Evolutionary conservation across 2,329 filamentous ascomycete species (phyloP).

Genomic region (Corynespora cassiicola): DNA sequence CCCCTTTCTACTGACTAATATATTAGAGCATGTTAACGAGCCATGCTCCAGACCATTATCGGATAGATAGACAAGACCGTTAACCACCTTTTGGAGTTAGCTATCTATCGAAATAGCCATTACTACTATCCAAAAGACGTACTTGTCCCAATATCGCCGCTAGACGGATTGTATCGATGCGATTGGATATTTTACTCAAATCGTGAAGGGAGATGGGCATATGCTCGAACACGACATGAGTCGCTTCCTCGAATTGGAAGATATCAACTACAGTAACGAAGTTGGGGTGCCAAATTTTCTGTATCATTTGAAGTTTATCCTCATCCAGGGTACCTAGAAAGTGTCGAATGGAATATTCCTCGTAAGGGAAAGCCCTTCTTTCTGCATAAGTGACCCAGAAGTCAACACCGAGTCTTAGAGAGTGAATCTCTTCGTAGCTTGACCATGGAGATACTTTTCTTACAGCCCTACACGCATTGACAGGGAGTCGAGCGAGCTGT

Average conservation of each 20-base stretch:
- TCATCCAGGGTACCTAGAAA: background rate
- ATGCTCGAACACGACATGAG: conserved; percentile 1
- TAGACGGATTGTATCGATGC: conserved; percentile 18
- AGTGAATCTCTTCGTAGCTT: too few relatives aligned
- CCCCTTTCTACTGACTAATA: conserved; percentile 31
- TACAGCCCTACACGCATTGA: too few relatives aligned
- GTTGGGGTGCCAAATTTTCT: background rate
- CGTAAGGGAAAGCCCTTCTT: background rate
- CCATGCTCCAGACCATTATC: too few relatives aligned
- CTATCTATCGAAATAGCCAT: too few relatives aligned
- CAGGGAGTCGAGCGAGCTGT: too few relatives aligned
- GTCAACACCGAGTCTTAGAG: too few relatives aligned
- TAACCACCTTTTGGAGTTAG: conserved; percentile 22
- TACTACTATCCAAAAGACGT: too few relatives aligned
- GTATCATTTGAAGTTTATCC: conserved; percentile 1
- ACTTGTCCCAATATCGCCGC: conserved; percentile 25
- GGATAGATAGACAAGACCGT: too few relatives aligned
- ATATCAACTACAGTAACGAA: conserved; percentile 3
- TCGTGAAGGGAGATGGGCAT: conserved; percentile 4
- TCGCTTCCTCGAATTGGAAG: conserved; percentile 1
- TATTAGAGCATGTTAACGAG: conserved; percentile 30
- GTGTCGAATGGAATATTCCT: background rate
- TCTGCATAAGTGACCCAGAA: too few relatives aligned
- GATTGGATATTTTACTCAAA: background rate
- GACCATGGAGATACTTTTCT: too few relatives aligned